These are phyloP conservation scores for Trichaptum fuscoviolaceum DNA, from an alignment of 768 basidiomycete species.

Conservation along the genomic window DNA sequence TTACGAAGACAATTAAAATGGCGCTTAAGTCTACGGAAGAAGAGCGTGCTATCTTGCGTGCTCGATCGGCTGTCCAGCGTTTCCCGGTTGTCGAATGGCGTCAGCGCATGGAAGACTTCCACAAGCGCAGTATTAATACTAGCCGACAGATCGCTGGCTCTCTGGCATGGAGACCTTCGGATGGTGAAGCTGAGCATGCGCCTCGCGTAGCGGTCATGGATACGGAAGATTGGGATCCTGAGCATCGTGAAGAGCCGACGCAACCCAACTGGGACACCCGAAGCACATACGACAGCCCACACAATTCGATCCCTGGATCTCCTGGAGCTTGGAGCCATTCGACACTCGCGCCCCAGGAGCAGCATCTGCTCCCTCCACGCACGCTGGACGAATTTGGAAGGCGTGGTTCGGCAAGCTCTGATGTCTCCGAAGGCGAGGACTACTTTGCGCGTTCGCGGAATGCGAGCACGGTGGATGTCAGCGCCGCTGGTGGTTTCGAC, in stretches of 20 bases:
- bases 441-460: slow-evolving; percentile 39
- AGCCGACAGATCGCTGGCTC: slow-evolving; percentile 65
- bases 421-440: slow-evolving; percentile 54
- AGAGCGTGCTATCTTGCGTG: slow-evolving; percentile 88
- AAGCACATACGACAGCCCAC: slow-evolving; percentile 44
- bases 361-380: slow-evolving; percentile 28
- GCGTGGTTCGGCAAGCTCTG: slow-evolving; percentile 32
- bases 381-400: slow-evolving; percentile 19
- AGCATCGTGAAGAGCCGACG: slow-evolving; percentile 53
- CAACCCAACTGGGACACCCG: slow-evolving; percentile 74
- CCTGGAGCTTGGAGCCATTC: slow-evolving; percentile 64
- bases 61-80: slow-evolving; percentile 89
- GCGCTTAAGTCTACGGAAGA: slow-evolving; percentile 87
- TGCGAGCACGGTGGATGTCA: slow-evolving; percentile 21
- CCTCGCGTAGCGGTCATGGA: slow-evolving; percentile 48
- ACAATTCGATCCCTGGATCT: slow-evolving; percentile 40
- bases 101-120: slow-evolving; percentile 93
- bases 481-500: slow-evolving; percentile 47
- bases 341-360: slow-evolving; percentile 43
- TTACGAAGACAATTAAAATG: slow-evolving; percentile 92
- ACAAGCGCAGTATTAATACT: slow-evolving; percentile 70
- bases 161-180: slow-evolving; percentile 75
- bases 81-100: slow-evolving; percentile 99
- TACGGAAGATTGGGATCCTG: slow-evolving; percentile 77
- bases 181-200: slow-evolving; percentile 46